These are phyloP conservation scores for Penicillium aurantiogriseum DNA, from an alignment of 2,329 filamentous ascomycete species.

Conservation along the genomic window DNA sequence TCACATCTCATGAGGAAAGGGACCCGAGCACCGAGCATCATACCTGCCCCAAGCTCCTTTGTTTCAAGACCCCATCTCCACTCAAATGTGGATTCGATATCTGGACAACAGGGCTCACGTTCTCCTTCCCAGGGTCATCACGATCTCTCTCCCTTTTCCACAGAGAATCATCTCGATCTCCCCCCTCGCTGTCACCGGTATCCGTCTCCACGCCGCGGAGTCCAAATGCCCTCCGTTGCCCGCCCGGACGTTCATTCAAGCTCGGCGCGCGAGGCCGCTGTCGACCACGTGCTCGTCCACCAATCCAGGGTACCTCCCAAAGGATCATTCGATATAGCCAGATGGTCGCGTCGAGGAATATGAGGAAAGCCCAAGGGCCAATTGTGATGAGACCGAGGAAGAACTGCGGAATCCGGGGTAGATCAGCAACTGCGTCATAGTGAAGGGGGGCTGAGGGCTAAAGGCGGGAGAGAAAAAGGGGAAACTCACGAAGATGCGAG, in stretches of 20 bases:
- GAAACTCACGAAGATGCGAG: constrained; percentile 60
- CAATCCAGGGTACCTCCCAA: constrained; percentile 60
- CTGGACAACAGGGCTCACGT: constrained; percentile 8
- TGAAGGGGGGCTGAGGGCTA: not conserved
- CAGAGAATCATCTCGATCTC: not conserved
- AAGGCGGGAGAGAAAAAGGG: not conserved
- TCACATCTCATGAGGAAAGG: constrained; percentile 1
- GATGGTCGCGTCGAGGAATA: constrained; percentile 63
- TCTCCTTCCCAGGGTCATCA: constrained; percentile 11
- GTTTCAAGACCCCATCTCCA: constrained; percentile 14
- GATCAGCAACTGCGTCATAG: constrained; percentile 3
- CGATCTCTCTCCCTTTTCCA: not conserved
- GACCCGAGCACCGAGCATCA: constrained; percentile 1
- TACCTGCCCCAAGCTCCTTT: constrained; percentile 7
- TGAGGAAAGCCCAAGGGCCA: constrained; percentile 60
- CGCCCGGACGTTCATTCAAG: constrained; percentile 57
- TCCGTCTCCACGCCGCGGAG: constrained; percentile 24
- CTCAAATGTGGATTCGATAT: constrained; percentile 2
- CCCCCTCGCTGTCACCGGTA: constrained; percentile 10
- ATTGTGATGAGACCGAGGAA: constrained; percentile 60
- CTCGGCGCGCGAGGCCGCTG: constrained; percentile 61
- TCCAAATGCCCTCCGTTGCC: constrained; percentile 36
- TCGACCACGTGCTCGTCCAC: constrained; percentile 60
- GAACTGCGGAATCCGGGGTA: constrained; percentile 45
- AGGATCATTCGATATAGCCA: constrained; percentile 59